Percentiles rank a stretch among this genome's conserved stretches.
phyloP scores from a whole-genome alignment of 495 filamentous ascomycete genomes.

The Cudoniella acicularis region DNA sequence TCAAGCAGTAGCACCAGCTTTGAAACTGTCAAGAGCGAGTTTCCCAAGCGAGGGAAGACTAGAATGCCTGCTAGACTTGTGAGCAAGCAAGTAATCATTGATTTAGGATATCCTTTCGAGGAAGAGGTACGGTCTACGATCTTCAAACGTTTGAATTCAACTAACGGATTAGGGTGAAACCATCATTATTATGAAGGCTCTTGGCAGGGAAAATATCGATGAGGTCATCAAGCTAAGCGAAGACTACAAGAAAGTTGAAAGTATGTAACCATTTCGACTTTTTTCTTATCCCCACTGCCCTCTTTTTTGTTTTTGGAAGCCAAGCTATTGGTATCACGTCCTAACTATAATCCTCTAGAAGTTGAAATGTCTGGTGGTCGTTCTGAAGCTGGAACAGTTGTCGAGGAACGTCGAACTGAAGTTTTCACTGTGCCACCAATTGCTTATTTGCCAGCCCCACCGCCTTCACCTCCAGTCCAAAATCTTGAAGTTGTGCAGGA shows the following conservation, averaged over 20 bases:
- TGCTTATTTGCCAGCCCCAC: conserved; percentile 21
- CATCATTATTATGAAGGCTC: conserved; percentile 73
- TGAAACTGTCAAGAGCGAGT: conserved; percentile 45
- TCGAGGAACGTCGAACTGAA: conserved; percentile 21
- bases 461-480: conserved; percentile 28
- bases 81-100: conserved; percentile 71
- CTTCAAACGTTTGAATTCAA: neutral
- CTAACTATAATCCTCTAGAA: conserved; percentile 10
- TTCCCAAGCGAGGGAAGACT: conserved; percentile 84
- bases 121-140: conserved; percentile 62
- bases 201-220: conserved; percentile 87
- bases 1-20: conserved; percentile 29
- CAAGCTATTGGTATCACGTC: no score
- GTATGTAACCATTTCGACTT: conserved; percentile 22
- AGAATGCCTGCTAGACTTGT: conserved; percentile 75
- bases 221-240: conserved; percentile 79
- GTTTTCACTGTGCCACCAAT: conserved; percentile 24
- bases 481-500: conserved; percentile 29
- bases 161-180: conserved; percentile 57
- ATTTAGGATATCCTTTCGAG: conserved; percentile 79
- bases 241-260: conserved; percentile 53
- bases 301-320: no score
- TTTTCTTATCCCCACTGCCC: no score
- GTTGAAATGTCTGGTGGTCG: conserved; percentile 18
- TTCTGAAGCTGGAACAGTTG: conserved; percentile 17